Conservation (phyloP, 345 rosid species). For the Aurinia saxatilis region DNA sequence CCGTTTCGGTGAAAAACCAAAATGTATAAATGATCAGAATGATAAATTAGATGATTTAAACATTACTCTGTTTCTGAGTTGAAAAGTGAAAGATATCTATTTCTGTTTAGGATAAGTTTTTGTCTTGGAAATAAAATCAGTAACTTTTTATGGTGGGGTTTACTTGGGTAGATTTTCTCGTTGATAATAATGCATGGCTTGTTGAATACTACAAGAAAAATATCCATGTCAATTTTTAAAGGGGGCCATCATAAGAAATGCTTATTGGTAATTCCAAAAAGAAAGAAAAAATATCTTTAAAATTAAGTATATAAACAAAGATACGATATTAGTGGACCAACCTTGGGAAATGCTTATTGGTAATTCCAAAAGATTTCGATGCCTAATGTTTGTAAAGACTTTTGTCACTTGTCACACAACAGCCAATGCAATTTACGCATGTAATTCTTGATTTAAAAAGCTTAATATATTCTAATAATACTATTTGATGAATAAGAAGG, state of each 20-base stretch:
- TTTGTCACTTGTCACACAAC: constrained; percentile 16
- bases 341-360: constrained; percentile 22
- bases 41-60: too few relatives aligned
- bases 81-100: not conserved
- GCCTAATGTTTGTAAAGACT: constrained; percentile 20
- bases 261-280: constrained; percentile 25
- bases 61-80: not conserved
- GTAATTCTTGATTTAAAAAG: not conserved
- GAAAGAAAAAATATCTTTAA: not conserved
- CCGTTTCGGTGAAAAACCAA: too few relatives aligned
- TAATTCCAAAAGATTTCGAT: constrained; percentile 26
- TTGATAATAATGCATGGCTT: constrained; percentile 26
- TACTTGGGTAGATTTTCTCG: constrained; percentile 8
- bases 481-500: not conserved
- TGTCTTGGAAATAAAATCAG: not conserved
- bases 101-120: not conserved
- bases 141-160: constrained; percentile 21
- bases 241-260: constrained; percentile 11
- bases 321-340: constrained; percentile 25
- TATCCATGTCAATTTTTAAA: not conserved
- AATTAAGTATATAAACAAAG: not conserved
- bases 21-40: not conserved
- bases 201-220: constrained; percentile 14
- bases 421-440: constrained; percentile 21
- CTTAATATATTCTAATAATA: not conserved